Evolutionary conservation across 306 rosid species (phyloP).

Genomic region (Vicia sativa): DNA sequence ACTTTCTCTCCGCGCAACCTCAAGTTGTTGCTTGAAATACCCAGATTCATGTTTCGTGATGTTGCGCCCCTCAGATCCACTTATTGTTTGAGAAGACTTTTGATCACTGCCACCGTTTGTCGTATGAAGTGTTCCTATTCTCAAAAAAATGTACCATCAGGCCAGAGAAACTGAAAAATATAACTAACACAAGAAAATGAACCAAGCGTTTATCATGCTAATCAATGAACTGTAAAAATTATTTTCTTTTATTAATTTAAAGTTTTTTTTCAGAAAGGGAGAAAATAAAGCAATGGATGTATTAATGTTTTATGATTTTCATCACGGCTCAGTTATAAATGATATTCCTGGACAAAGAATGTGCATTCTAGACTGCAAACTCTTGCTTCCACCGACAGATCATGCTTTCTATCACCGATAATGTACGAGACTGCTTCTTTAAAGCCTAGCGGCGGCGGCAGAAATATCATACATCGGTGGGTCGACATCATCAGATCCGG

Average conservation of each 20-base stretch:
- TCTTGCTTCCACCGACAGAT: too few relatives aligned
- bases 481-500: too few relatives aligned
- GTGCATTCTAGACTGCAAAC: too few relatives aligned
- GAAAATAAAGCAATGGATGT: too few relatives aligned
- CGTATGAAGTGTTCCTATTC: slow-evolving; percentile 45
- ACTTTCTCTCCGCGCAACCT: slow-evolving; percentile 95
- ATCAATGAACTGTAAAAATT: slow-evolving; percentile 33
- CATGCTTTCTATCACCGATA: too few relatives aligned
- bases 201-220: slow-evolving; percentile 16
- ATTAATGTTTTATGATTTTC: too few relatives aligned
- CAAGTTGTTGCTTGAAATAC: slow-evolving; percentile 86
- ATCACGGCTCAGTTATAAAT: too few relatives aligned
- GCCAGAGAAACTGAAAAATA: slow-evolving; percentile 86
- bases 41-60: slow-evolving; percentile 51
- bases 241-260: neutral
- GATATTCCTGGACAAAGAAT: too few relatives aligned
- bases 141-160: slow-evolving; percentile 74
- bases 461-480: too few relatives aligned
- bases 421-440: too few relatives aligned
- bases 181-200: slow-evolving; percentile 26
- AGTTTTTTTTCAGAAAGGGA: slow-evolving; percentile 18
- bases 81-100: slow-evolving; percentile 44
- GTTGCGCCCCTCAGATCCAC: slow-evolving; percentile 55
- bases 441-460: too few relatives aligned
- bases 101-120: slow-evolving; percentile 36